These are phyloP conservation scores for Penicillium salamii DNA, from an alignment of 495 filamentous ascomycete species.

Conservation along the genomic window DNA sequence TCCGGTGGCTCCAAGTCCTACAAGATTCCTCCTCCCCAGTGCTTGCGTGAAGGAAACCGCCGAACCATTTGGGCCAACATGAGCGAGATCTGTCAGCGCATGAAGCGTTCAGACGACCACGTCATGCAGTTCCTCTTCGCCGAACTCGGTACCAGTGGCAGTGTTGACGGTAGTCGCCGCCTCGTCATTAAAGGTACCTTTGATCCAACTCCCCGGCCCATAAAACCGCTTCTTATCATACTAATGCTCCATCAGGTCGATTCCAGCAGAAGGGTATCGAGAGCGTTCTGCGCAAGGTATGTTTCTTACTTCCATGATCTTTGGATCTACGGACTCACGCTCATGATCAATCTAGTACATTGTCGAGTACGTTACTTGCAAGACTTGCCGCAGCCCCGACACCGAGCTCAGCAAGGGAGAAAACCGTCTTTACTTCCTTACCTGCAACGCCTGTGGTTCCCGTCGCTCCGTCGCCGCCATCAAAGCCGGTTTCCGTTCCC, in stretches of 20 bases:
- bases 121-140: slow-evolving; percentile 62
- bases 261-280: slow-evolving; percentile 99
- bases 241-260: slow-evolving; percentile 32
- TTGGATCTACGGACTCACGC: not conserved
- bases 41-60: slow-evolving; percentile 98
- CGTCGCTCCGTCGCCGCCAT: slow-evolving; percentile 92
- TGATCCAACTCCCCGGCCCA: too few relatives aligned
- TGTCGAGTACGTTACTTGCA: slow-evolving; percentile 98
- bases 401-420: slow-evolving; percentile 83
- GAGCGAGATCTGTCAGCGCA: slow-evolving; percentile 82
- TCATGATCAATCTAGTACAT: slow-evolving; percentile 56
- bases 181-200: slow-evolving; percentile 96
- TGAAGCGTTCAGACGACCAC: slow-evolving; percentile 60
- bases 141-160: slow-evolving; percentile 94
- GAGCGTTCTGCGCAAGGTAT: slow-evolving; percentile 73
- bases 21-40: slow-evolving; percentile 99
- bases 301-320: not conserved
- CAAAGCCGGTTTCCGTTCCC: slow-evolving; percentile 99
- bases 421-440: slow-evolving; percentile 87
- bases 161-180: slow-evolving; percentile 86
- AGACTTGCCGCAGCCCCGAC: slow-evolving; percentile 82
- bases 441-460: slow-evolving; percentile 84
- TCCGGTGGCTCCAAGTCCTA: slow-evolving; percentile 86
- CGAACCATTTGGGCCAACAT: slow-evolving; percentile 99
- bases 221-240: too few relatives aligned